These are phyloP conservation scores for Pistacia integerrima DNA, from an alignment of 345 rosid genomes.

Conservation along the genomic window DNA sequence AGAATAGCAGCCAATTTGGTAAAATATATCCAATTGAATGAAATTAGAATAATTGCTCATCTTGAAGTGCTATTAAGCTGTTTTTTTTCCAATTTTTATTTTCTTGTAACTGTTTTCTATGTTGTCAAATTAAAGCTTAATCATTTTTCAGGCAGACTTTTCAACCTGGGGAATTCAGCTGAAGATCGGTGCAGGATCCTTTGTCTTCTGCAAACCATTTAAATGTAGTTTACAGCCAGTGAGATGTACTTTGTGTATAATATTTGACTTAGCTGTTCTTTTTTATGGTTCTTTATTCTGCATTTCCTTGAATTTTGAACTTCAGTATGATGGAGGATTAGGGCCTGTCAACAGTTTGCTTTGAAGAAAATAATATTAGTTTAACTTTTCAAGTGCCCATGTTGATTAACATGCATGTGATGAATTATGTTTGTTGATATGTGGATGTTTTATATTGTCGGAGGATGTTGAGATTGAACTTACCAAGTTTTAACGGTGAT, in stretches of 20 bases:
- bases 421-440: too few relatives aligned
- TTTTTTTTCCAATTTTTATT: background rate
- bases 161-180: background rate
- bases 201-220: background rate
- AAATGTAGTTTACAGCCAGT: constrained; percentile 12
- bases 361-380: too few relatives aligned
- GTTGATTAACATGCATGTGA: too few relatives aligned
- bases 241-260: constrained; percentile 12
- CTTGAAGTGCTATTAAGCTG: background rate
- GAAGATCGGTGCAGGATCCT: background rate
- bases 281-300: background rate
- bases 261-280: background rate
- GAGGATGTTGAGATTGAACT: too few relatives aligned
- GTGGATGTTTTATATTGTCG: too few relatives aligned
- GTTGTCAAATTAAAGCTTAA: background rate
- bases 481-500: too few relatives aligned
- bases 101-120: background rate
- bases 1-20: too few relatives aligned
- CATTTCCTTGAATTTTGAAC: background rate
- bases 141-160: background rate
- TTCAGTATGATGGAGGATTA: background rate
- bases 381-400: too few relatives aligned
- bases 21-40: too few relatives aligned
- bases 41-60: background rate
- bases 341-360: too few relatives aligned